Evolutionary conservation across 108 stramenopile genomes (phyloP).

Genomic region (Cylindrotheca closterium): DNA sequence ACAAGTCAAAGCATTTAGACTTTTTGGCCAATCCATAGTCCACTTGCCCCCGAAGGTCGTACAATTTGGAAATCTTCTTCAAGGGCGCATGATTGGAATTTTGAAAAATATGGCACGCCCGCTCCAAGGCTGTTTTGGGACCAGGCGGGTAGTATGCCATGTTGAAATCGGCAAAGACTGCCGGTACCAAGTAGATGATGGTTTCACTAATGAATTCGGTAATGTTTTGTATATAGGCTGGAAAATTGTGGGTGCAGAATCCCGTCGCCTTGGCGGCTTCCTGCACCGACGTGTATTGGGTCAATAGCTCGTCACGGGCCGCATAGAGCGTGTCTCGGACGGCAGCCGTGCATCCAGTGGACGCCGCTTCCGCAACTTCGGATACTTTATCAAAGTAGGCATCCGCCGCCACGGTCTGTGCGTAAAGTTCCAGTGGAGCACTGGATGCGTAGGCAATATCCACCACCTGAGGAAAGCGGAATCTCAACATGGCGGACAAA

Average conservation of each 20-base stretch:
- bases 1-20: slow-evolving; percentile 62
- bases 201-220: slow-evolving; percentile 37
- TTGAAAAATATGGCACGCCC: slow-evolving; percentile 63
- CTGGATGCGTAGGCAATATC: slow-evolving; percentile 67
- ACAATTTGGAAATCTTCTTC: slow-evolving; percentile 23
- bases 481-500: slow-evolving; percentile 65
- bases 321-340: slow-evolving; percentile 35
- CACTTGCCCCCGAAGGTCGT: slow-evolving; percentile 5
- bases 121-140: slow-evolving; percentile 35
- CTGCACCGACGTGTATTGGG: neutral
- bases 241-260: slow-evolving; percentile 48
- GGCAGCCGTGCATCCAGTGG: slow-evolving; percentile 54
- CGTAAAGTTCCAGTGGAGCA: slow-evolving; percentile 70
- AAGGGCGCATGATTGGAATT: slow-evolving; percentile 17
- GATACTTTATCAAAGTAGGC: slow-evolving; percentile 73
- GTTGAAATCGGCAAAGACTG: slow-evolving; percentile 67
- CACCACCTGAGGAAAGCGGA: slow-evolving; percentile 58
- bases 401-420: slow-evolving; percentile 46
- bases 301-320: slow-evolving; percentile 23
- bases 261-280: slow-evolving; percentile 34
- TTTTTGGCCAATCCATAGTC: slow-evolving; percentile 15
- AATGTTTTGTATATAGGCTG: slow-evolving; percentile 41
- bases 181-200: slow-evolving; percentile 51
- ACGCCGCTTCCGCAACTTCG: slow-evolving; percentile 50
- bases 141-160: slow-evolving; percentile 80